These are phyloP conservation scores for Aspergillus indologenus DNA, from an alignment of 495 filamentous ascomycete species.

Conservation along the genomic window DNA sequence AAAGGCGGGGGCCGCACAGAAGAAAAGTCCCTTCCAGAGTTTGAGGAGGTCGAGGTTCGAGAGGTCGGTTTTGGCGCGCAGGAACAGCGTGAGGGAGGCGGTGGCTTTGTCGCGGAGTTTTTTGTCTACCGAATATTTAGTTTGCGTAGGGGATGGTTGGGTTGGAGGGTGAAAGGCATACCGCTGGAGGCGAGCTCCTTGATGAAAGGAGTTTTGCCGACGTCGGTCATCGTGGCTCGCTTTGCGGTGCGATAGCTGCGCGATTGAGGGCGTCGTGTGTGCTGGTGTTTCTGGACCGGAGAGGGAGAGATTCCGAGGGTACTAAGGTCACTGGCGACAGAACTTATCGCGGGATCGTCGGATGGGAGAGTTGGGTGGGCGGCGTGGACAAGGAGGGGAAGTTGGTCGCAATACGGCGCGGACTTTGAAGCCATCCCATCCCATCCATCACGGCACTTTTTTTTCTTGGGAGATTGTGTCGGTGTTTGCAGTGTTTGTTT, in stretches of 20 bases:
- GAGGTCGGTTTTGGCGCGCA: slow-evolving; percentile 64
- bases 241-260: slow-evolving; percentile 6
- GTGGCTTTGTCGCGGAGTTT: slow-evolving; percentile 79
- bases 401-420: not conserved
- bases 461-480: slow-evolving; percentile 24
- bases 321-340: no score
- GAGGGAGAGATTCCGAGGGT: no score
- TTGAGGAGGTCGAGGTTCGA: slow-evolving; percentile 77
- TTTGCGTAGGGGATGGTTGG: not conserved
- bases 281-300: no score
- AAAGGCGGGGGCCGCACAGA: slow-evolving; percentile 51
- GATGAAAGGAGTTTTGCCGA: slow-evolving; percentile 64
- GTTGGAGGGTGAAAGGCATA: slow-evolving; percentile 31
- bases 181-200: slow-evolving; percentile 76
- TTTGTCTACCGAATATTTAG: slow-evolving; percentile 60
- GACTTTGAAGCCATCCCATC: slow-evolving; percentile 9
- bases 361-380: no score
- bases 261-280: not conserved
- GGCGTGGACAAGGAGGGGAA: no score
- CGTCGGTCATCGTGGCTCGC: slow-evolving; percentile 40
- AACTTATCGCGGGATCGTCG: no score
- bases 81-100: slow-evolving; percentile 72
- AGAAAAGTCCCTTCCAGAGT: slow-evolving; percentile 96
- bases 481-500: slow-evolving; percentile 39
- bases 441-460: slow-evolving; percentile 27